Percentiles rank a stretch among this genome's conserved stretches.
phyloP scores from a whole-genome alignment of 768 basidiomycete species.

The Russula sp. region DNA sequence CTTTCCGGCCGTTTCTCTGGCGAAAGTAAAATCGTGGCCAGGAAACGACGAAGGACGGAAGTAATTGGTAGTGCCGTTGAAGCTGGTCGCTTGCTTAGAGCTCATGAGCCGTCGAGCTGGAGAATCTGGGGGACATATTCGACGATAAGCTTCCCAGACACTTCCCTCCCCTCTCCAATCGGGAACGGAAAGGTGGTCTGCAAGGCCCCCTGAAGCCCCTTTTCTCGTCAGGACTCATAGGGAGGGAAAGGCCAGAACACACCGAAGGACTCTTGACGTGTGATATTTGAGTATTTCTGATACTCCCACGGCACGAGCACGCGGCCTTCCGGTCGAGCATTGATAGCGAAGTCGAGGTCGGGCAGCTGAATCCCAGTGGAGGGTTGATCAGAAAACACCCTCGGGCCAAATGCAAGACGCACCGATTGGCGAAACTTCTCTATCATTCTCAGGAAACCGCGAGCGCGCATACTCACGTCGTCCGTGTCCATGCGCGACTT shows the following conservation, averaged over 20 bases:
- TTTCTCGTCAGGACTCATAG: not conserved
- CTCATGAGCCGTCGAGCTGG: slow-evolving; percentile 79
- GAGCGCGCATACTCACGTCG: slow-evolving; percentile 72
- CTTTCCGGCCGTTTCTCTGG: slow-evolving; percentile 49
- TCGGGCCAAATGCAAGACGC: slow-evolving; percentile 22
- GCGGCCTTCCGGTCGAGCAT: slow-evolving; percentile 89
- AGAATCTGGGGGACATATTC: slow-evolving; percentile 78
- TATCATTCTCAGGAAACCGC: slow-evolving; percentile 72
- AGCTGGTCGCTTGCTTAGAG: slow-evolving; percentile 55
- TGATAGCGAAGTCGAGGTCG: slow-evolving; percentile 92
- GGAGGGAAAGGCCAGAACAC: slow-evolving; percentile 16
- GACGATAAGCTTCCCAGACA: slow-evolving; percentile 92
- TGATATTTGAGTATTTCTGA: slow-evolving; percentile 63
- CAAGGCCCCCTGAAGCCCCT: slow-evolving; percentile 40
- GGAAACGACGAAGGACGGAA: slow-evolving; percentile 29
- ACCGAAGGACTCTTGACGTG: slow-evolving; percentile 37
- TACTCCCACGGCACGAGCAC: slow-evolving; percentile 93
- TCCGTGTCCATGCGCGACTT: slow-evolving; percentile 50
- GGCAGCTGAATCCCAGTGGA: slow-evolving; percentile 52
- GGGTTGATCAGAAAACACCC: slow-evolving; percentile 1
- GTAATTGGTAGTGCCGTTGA: slow-evolving; percentile 29
- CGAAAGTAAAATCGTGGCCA: slow-evolving; percentile 62
- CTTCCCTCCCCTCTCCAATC: slow-evolving; percentile 83
- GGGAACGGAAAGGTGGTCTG: slow-evolving; percentile 50
- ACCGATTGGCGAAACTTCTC: slow-evolving; percentile 62